Evolutionary conservation across 371 early-diverging fungal genomes (phyloP).

Genomic region (Haplosporangium sp.): DNA sequence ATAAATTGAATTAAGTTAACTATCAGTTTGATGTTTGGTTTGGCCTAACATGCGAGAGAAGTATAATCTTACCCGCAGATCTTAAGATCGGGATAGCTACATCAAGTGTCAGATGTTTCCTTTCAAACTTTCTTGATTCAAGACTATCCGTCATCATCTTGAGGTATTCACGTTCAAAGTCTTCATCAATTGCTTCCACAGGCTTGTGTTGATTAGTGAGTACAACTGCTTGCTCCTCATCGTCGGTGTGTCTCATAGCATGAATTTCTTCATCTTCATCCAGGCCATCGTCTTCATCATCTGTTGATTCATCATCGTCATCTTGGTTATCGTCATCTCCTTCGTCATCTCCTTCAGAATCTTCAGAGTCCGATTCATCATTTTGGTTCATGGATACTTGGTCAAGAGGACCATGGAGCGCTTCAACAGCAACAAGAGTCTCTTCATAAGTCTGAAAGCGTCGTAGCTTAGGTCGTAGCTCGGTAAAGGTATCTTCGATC

Average conservation of each 20-base stretch:
- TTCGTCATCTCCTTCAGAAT: constrained; percentile 62
- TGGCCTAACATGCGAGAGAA: too few species aligned
- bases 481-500: constrained; percentile 84
- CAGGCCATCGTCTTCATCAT: constrained; percentile 48
- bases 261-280: constrained; percentile 33
- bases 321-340: constrained; percentile 57
- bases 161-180: constrained; percentile 83
- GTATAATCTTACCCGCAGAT: constrained; percentile 53
- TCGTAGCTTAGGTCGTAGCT: constrained; percentile 74
- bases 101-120: constrained; percentile 80
- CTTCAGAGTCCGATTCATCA: constrained; percentile 61
- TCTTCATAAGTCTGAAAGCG: constrained; percentile 81
- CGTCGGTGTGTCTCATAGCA: constrained; percentile 55
- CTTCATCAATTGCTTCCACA: constrained; percentile 70
- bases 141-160: constrained; percentile 87
- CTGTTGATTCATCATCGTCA: constrained; percentile 53
- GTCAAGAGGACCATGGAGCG: constrained; percentile 54
- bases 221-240: constrained; percentile 70
- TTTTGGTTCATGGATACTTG: constrained; percentile 17
- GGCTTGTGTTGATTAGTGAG: constrained; percentile 64
- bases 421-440: constrained; percentile 79
- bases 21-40: too few species aligned
- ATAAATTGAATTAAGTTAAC: background rate
- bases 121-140: constrained; percentile 83
- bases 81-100: constrained; percentile 84